Evolutionary conservation across 352 stramenopile species (phyloP), one percentile per base, ranked within the genome.

Genomic region (Sclerospora graminicola): DNA sequence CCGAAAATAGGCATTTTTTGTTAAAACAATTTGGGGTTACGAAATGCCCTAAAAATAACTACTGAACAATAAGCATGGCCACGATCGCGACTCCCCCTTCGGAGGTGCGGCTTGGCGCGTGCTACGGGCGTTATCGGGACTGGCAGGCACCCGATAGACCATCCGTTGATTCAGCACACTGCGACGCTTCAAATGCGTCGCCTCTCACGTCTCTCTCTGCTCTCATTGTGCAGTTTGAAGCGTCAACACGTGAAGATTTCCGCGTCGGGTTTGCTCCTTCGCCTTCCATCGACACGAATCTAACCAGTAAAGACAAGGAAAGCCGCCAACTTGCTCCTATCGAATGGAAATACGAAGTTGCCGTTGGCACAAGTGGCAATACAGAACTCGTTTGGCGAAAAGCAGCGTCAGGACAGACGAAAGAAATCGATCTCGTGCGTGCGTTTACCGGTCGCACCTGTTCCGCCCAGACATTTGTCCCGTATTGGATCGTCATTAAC

Each of bases 391-490:
- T 82, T 16, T 82, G 67, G 60, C 66, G 73, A 28, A 86, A 86
- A 65, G 52, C 56, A 38, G 47, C 60, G 2, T 51, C 54, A 5
- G 49, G 60, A 10, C 57, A 47, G 47, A 47, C 10, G 11, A 51
- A 59, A 14, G 79, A 91, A 45, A 42, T 70, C 32, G 76, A 86
- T 19, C 49, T 91, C 26, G 44, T 41, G 5, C 63, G 60, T 13
- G 65, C 82, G 8, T 91, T 91, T 46, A 62, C 72, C 3, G 79
- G 79, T 19, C 74, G 79, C 27, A 82, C 72, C n/a, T 80, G 73
- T 51, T 74, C 69, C 1, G 20, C 49, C 5, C 61, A 67, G 18
- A 62, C 79, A 11, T 84, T 84, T 37, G 65, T 86, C 5, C 28
- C 61, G 4, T 91, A 91, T 54, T 91, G 79, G 79, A 57, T 76